Conservation (phyloP, 441 rosid species). For the Geranium incanum region DNA sequence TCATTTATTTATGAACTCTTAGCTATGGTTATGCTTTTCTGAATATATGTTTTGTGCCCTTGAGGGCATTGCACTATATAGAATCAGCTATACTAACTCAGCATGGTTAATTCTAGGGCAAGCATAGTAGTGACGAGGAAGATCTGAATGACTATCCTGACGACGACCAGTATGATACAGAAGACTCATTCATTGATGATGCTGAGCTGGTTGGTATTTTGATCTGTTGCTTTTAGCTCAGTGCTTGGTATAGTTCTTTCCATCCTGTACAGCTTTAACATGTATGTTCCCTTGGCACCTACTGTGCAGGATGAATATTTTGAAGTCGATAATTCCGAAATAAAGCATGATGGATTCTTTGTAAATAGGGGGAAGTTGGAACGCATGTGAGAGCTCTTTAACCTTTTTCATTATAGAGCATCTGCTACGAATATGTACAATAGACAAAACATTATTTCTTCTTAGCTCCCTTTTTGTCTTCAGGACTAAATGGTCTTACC, state of each 20-base stretch:
- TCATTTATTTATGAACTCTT: neutral
- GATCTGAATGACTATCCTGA: slow-evolving; percentile 80
- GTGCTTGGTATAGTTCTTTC: slow-evolving; percentile 10
- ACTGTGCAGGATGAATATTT: slow-evolving; percentile 90
- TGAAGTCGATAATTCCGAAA: slow-evolving; percentile 86
- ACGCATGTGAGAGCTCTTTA: slow-evolving; percentile 55
- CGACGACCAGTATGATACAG: slow-evolving; percentile 95
- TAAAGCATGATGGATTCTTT: slow-evolving; percentile 92
- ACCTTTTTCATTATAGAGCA: slow-evolving; percentile 5
- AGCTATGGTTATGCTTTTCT: neutral
- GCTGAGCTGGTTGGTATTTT: slow-evolving; percentile 73
- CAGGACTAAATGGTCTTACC: neutral
- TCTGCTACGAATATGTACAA: neutral
- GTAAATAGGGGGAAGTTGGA: slow-evolving; percentile 91
- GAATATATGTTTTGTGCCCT: neutral
- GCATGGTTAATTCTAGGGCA: slow-evolving; percentile 43
- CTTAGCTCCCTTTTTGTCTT: neutral
- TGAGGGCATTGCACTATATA: slow-evolving; percentile 4
- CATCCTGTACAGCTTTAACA: neutral
- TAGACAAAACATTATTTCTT: neutral
- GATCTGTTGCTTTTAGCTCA: slow-evolving; percentile 17
- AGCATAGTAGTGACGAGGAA: slow-evolving; percentile 94
- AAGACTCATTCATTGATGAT: slow-evolving; percentile 96
- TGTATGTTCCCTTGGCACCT: slow-evolving; percentile 15
- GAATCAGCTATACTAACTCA: slow-evolving; percentile 20